Percentiles rank a stretch among this genome's conserved stretches.
Conservation (phyloP, 441 rosid genomes). For the Macaranga tanarius region DNA sequence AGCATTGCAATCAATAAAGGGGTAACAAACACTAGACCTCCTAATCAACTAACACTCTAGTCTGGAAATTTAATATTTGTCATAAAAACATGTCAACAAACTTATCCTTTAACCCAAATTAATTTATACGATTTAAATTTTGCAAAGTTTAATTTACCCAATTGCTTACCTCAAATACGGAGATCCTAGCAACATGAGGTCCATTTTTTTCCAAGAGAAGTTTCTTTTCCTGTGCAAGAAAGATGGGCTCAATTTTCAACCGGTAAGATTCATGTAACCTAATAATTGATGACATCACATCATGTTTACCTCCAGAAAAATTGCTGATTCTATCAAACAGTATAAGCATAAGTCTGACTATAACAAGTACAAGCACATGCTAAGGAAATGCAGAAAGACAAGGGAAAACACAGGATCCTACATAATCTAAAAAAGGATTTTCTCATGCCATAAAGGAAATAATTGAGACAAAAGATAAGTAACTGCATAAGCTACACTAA, state of each 20-base stretch:
- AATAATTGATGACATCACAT: background rate
- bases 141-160: conserved; percentile 2
- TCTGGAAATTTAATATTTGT: background rate
- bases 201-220: conserved; percentile 83
- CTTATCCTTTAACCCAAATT: conserved; percentile 1
- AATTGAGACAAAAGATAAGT: background rate
- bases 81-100: background rate
- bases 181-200: conserved; percentile 75
- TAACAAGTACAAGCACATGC: background rate
- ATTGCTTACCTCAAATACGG: conserved; percentile 72
- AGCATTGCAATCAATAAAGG: background rate
- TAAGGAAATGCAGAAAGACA: background rate
- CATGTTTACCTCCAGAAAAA: background rate
- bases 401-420: too few species aligned
- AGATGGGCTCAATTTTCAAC: conserved; percentile 20
- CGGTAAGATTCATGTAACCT: background rate
- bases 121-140: background rate
- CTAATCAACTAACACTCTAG: background rate
- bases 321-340: background rate
- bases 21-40: background rate
- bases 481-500: background rate
- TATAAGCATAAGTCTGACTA: background rate
- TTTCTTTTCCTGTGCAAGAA: conserved; percentile 67
- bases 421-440: background rate
- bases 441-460: background rate